Evolutionary conservation across 345 rosid species (phyloP), one percentile per base, ranked within the genome.

Genomic region (Eutrema heterophyllum): DNA sequence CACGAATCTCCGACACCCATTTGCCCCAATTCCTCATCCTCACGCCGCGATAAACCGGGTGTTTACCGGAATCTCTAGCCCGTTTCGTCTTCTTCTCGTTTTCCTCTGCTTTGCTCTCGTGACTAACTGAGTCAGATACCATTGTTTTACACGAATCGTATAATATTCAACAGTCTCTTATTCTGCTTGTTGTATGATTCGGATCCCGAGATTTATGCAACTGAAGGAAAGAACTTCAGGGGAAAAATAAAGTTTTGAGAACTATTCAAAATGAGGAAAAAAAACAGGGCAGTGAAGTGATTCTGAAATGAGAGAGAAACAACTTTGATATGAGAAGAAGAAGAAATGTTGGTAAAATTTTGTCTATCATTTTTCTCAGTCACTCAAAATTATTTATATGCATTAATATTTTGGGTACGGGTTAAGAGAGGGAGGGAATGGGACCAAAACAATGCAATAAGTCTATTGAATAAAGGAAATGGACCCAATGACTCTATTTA

Each of bases 1-100:
- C 94, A 2, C 98, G 92, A 67, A 93, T 93, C 82, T 93, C 98
- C 3, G 98, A 91, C 13, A 93, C 98, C 98, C 98, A 93, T 83
- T 91, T 93, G 11, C 98, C 98, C 98, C 97, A 93, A 66, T 67
- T 89, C 35, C 98, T 75, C 98, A 93, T 93, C 13, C 98, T 86
- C 2, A 93, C 96, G 0, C 98, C 98, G 0, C 84, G 84, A 73
- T 91, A 93, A 16, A 84, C 85, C 6, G 94, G 92, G 68, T 88
- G 91, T 73, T 89, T 89, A 83, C 86, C 87, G 9, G 89, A 70
- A 62, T 85, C 93, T 45, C 81, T 72, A 18, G 54, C 75, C 33
- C 88, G 80, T 71, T 90, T 87, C 4, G 78, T 78, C 56, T 72
- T 64, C 26, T 75, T 10, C 63, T 55, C 65, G 18, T 10, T 68